Evolutionary conservation across 805 yeast species (phyloP).

Genomic region (Barnettozyma siamensis): DNA sequence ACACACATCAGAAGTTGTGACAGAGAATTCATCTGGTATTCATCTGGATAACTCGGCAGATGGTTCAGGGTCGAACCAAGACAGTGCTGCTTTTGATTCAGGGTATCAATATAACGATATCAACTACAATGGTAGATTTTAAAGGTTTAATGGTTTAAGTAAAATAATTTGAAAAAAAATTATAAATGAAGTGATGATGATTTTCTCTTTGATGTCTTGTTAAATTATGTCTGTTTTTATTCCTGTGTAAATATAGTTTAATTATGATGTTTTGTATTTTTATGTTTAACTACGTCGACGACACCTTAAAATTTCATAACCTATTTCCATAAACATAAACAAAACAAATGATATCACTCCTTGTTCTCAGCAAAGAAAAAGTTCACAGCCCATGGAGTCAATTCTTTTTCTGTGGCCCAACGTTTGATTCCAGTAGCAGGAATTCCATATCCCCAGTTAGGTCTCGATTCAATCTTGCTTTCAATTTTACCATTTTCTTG

Average conservation of each 20-base stretch:
- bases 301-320: too few species aligned
- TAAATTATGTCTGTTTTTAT: not conserved
- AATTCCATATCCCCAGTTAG: constrained; percentile 80
- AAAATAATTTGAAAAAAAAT: too few species aligned
- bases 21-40: too few species aligned
- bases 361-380: constrained; percentile 76
- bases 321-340: too few species aligned
- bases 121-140: constrained; percentile 3
- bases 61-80: not conserved
- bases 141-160: too few species aligned
- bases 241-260: not conserved
- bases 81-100: not conserved
- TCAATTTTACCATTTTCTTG: constrained; percentile 41
- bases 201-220: not conserved
- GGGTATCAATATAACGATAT: constrained; percentile 4
- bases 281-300: too few species aligned
- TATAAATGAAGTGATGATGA: not conserved
- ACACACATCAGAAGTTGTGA: not conserved
- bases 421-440: constrained; percentile 75
- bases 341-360: not conserved
- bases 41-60: too few species aligned
- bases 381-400: constrained; percentile 67
- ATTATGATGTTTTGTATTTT: not conserved
- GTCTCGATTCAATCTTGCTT: constrained; percentile 44
- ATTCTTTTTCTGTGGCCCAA: constrained; percentile 61